These are phyloP conservation scores for Nothomitra cinnamomea DNA, from an alignment of 2,329 filamentous ascomycete genomes.

Conservation along the genomic window DNA sequence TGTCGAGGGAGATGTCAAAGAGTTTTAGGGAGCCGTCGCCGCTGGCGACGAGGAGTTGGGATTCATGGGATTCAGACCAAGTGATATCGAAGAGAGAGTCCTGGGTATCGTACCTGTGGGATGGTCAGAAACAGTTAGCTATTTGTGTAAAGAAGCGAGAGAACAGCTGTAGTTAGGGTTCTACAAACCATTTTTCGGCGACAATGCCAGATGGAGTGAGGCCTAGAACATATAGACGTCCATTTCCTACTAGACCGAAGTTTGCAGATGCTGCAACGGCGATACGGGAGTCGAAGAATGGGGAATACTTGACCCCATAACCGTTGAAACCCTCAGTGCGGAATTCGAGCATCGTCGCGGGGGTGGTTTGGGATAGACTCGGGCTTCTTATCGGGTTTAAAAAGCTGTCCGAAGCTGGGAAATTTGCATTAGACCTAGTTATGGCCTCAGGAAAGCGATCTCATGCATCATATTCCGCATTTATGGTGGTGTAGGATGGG, in stretches of 20 bases:
- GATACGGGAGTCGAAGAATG: conserved; percentile 89
- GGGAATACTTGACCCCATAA: conserved; percentile 95
- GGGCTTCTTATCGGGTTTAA: neutral
- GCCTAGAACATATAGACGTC: conserved; percentile 68
- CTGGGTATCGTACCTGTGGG: conserved; percentile 74
- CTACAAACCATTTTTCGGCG: conserved; percentile 58
- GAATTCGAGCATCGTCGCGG: conserved; percentile 69
- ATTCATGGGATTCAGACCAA: conserved; percentile 94
- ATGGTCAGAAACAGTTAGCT: neutral
- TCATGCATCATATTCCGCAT: no score
- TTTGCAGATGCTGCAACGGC: conserved; percentile 85
- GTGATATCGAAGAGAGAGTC: conserved; percentile 89
- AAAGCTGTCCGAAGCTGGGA: neutral
- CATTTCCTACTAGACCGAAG: conserved; percentile 94
- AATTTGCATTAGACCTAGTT: neutral
- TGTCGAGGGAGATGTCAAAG: conserved; percentile 65
- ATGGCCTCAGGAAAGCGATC: neutral
- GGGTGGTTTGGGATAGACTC: neutral
- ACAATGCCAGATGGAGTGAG: conserved; percentile 71
- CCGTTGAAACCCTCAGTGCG: conserved; percentile 88
- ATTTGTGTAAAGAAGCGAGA: neutral
- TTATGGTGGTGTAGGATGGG: no score
- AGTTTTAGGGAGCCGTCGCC: conserved; percentile 92
- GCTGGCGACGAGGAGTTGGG: conserved; percentile 74
- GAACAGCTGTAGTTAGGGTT: neutral